Percentiles rank a stretch among this genome's conserved stretches.
Evolutionary conservation across 177 flowering plant species (phyloP).

Genomic region (Vitis hybrid): DNA sequence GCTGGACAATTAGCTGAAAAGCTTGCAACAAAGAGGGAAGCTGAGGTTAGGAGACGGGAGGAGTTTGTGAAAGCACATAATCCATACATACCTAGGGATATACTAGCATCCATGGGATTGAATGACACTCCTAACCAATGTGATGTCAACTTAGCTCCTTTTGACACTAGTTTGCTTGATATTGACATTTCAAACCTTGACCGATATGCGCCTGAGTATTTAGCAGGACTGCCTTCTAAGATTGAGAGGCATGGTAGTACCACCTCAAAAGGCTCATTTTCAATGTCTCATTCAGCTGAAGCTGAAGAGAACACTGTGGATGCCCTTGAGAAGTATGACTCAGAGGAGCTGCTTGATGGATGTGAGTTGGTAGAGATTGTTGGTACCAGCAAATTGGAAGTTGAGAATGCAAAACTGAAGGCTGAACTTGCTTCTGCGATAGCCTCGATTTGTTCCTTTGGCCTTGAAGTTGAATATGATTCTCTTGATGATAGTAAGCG

Average conservation of each 20-base stretch:
- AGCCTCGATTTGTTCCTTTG: conserved; percentile 64
- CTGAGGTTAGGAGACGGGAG: conserved; percentile 81
- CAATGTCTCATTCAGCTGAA: conserved; percentile 51
- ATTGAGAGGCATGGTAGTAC: conserved; percentile 48
- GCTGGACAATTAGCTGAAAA: conserved; percentile 97
- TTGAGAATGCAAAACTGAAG: conserved; percentile 91
- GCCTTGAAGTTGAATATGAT: conserved; percentile 56
- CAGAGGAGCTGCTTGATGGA: conserved; percentile 52
- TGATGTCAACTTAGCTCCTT: conserved; percentile 88
- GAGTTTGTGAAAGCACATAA: conserved; percentile 72
- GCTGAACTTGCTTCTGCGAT: conserved; percentile 96
- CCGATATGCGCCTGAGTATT: conserved; percentile 80
- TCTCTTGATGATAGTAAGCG: conserved; percentile 68
- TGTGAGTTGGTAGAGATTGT: conserved; percentile 77
- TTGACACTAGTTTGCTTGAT: conserved; percentile 74
- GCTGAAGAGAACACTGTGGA: conserved; percentile 38
- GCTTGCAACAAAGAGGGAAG: conserved; percentile 86
- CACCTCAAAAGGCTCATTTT: conserved; percentile 45
- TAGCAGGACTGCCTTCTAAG: conserved; percentile 47
- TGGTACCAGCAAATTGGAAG: conserved; percentile 96
- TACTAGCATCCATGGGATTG: conserved; percentile 83
- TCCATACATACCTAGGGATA: conserved; percentile 72
- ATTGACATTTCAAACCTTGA: conserved; percentile 84
- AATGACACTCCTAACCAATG: conserved; percentile 89
- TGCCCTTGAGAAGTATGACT: conserved; percentile 40